These are phyloP conservation scores for Leishmania major DNA, from an alignment of 208 protist genomes.

Conservation along the genomic window DNA sequence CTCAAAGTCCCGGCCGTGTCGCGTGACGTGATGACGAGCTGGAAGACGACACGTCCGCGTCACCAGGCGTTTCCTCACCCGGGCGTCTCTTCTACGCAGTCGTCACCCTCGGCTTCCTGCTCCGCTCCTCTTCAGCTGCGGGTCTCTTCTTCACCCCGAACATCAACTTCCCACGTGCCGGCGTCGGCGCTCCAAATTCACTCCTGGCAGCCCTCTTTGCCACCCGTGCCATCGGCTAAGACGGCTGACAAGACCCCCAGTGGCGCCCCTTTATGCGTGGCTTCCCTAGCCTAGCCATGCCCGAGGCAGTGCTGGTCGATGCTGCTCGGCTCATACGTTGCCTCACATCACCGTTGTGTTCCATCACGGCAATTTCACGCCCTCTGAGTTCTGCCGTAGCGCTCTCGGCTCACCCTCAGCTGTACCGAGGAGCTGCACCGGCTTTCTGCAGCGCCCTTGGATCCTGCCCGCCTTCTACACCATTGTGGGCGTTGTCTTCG, in stretches of 20 bases:
- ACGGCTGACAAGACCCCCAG: background rate
- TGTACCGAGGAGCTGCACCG: background rate
- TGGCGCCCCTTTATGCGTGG: background rate
- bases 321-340: no score
- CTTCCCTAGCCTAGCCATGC: background rate
- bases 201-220: background rate
- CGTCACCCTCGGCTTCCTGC: background rate
- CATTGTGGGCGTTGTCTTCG: constrained; percentile 22
- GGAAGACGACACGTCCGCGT: background rate
- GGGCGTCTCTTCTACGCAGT: background rate
- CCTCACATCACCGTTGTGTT: background rate
- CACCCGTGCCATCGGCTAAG: background rate
- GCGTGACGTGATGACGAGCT: background rate
- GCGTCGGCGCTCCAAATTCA: no score
- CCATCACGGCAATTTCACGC: no score
- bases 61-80: no score
- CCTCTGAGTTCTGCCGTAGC: background rate
- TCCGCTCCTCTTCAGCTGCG: background rate
- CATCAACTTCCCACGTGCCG: background rate
- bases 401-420: background rate
- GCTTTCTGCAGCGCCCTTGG: background rate
- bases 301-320: no score
- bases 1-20: background rate
- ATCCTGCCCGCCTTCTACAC: constrained; percentile 28
- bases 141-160: background rate